Conservation (phyloP, 306 rosid species). For the Fragaria iinumae region DNA sequence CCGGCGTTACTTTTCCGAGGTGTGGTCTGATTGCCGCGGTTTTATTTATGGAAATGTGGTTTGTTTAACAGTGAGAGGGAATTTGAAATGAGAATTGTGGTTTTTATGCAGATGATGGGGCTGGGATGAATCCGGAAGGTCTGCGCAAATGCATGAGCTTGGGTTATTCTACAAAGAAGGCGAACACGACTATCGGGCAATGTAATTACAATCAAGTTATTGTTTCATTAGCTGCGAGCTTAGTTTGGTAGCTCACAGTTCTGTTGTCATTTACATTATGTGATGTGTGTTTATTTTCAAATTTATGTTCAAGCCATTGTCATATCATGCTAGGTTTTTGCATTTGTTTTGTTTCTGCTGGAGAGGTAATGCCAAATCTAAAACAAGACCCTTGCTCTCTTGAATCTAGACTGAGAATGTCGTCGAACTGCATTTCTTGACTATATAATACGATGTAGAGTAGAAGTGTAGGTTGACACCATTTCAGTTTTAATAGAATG, state of each 20-base stretch:
- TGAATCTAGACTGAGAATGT: background rate
- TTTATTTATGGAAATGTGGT: constrained; percentile 20
- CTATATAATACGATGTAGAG: background rate
- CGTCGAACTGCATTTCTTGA: background rate
- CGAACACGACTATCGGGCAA: constrained; percentile 89
- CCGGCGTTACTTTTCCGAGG: constrained; percentile 83
- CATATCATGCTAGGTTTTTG: background rate
- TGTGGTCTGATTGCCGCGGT: constrained; percentile 25
- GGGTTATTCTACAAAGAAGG: constrained; percentile 93
- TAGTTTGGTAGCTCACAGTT: background rate
- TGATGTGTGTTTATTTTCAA: background rate
- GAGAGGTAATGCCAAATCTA: background rate
- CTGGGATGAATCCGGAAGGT: constrained; percentile 80
- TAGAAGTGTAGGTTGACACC: background rate
- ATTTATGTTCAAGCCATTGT: background rate
- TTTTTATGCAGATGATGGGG: constrained; percentile 82
- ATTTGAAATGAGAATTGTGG: background rate
- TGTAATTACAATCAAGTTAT: constrained; percentile 41
- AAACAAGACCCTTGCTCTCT: background rate
- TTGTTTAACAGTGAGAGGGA: constrained; percentile 16
- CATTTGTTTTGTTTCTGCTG: background rate
- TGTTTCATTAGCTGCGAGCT: constrained; percentile 15
- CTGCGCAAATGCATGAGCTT: constrained; percentile 94
- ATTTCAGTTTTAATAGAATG: background rate
- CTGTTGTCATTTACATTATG: background rate